These are phyloP conservation scores for Cladosporium sp. DNA, from an alignment of 2,329 filamentous ascomycete genomes.

Conservation along the genomic window DNA sequence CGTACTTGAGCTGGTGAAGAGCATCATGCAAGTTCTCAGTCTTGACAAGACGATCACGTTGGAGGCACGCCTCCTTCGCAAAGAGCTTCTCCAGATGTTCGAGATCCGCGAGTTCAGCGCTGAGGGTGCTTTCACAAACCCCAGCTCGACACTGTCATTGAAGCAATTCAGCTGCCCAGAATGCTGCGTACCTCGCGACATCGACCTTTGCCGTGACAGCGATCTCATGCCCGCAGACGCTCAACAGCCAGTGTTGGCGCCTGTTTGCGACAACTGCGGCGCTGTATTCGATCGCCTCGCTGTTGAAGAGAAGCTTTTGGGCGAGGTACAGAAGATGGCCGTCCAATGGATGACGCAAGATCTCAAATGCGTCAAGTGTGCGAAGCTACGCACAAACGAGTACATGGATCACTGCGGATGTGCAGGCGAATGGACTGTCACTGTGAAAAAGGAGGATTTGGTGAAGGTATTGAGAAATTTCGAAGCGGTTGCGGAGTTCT, in stretches of 20 bases:
- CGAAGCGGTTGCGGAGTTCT: constrained; percentile 69
- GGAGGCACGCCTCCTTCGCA: constrained; percentile 80
- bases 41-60: constrained; percentile 87
- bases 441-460: constrained; percentile 62
- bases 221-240: constrained; percentile 58
- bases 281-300: constrained; percentile 70
- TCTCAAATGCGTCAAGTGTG: constrained; percentile 73
- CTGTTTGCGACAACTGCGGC: constrained; percentile 66
- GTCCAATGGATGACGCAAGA: constrained; percentile 87
- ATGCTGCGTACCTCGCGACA: constrained; percentile 81
- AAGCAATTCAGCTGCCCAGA: constrained; percentile 77
- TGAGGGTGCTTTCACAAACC: constrained; percentile 84
- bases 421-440: constrained; percentile 76
- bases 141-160: constrained; percentile 68
- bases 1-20: constrained; percentile 85
- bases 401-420: constrained; percentile 97
- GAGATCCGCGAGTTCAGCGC: constrained; percentile 91
- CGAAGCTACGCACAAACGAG: constrained; percentile 69
- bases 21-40: constrained; percentile 83
- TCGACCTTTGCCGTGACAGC: constrained; percentile 89
- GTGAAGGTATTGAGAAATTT: constrained; percentile 64
- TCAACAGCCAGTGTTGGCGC: constrained; percentile 16
- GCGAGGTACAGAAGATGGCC: constrained; percentile 67
- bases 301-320: constrained; percentile 79
- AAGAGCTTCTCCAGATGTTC: constrained; percentile 83